These are phyloP conservation scores for Tricholoma saponaceum DNA, from an alignment of 768 basidiomycete species.

Conservation along the genomic window DNA sequence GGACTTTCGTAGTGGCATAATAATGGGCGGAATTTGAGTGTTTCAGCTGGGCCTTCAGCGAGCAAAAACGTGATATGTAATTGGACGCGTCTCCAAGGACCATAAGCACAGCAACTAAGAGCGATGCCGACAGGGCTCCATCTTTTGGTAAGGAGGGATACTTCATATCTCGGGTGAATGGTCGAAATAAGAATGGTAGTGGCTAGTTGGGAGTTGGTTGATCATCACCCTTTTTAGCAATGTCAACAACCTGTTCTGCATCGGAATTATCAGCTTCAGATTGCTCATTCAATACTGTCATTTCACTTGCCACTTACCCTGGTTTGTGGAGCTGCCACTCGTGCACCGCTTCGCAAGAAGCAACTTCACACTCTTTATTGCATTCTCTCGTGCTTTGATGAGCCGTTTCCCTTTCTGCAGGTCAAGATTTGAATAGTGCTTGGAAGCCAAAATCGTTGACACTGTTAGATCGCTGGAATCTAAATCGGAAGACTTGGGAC, in stretches of 20 bases:
- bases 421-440: slow-evolving; percentile 55
- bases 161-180: too few relatives aligned
- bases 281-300: neutral
- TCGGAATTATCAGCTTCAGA: neutral
- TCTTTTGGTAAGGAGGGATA: neutral
- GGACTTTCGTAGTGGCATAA: neutral
- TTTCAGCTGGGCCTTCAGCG: neutral
- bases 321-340: neutral
- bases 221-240: too few relatives aligned
- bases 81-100: too few relatives aligned
- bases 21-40: neutral
- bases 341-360: slow-evolving; percentile 41
- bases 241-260: neutral
- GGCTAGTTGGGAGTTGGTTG: neutral
- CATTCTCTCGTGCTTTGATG: slow-evolving; percentile 63
- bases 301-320: neutral
- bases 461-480: slow-evolving; percentile 4
- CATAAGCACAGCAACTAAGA: too few relatives aligned
- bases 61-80: too few relatives aligned
- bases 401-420: slow-evolving; percentile 62
- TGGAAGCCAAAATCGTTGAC: slow-evolving; percentile 21
- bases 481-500: neutral
- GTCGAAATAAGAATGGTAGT: too few relatives aligned
- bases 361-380: slow-evolving; percentile 57
- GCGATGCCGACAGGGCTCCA: neutral